Conservation (phyloP, 176 grass and related monocot genomes). For the Zea luxurians region DNA sequence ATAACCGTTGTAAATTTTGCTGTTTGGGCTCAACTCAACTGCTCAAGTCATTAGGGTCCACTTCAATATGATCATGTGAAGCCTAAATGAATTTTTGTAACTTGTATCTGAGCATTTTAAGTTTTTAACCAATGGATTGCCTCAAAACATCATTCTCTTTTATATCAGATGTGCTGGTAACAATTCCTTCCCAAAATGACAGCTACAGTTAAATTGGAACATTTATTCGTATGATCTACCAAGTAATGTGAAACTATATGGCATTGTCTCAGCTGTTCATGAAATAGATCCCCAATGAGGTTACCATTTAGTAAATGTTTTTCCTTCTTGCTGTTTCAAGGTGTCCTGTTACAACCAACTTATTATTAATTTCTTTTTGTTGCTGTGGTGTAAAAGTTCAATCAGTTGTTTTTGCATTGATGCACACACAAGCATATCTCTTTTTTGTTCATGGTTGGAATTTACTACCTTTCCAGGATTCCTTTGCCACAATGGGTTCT, state of each 20-base stretch:
- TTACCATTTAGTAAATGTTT: constrained; percentile 8
- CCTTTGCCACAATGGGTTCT: constrained; percentile 80
- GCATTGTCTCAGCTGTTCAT: neutral
- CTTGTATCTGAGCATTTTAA: neutral
- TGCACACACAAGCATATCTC: constrained; percentile 19
- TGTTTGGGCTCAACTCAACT: neutral
- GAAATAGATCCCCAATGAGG: constrained; percentile 11
- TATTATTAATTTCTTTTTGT: constrained; percentile 6
- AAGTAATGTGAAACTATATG: neutral
- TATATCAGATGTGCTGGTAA: neutral
- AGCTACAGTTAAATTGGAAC: neutral
- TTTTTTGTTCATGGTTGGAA: constrained; percentile 12
- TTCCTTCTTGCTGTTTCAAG: constrained; percentile 11
- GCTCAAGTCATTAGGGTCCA: neutral
- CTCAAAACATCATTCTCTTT: neutral
- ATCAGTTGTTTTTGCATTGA: neutral
- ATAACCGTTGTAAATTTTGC: neutral
- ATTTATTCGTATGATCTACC: constrained; percentile 11
- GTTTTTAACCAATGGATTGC: neutral
- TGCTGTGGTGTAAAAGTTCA: neutral
- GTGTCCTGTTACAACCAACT: neutral
- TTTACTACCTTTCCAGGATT: constrained; percentile 46
- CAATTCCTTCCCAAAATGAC: neutral
- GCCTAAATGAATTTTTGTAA: too few species aligned
- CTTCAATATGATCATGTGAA: neutral